A percentile compares a stretch with the other conserved stretches of the same genome.
Evolutionary conservation across 2,329 filamentous ascomycete species (phyloP).

Genomic region (Apiospora arundinis): DNA sequence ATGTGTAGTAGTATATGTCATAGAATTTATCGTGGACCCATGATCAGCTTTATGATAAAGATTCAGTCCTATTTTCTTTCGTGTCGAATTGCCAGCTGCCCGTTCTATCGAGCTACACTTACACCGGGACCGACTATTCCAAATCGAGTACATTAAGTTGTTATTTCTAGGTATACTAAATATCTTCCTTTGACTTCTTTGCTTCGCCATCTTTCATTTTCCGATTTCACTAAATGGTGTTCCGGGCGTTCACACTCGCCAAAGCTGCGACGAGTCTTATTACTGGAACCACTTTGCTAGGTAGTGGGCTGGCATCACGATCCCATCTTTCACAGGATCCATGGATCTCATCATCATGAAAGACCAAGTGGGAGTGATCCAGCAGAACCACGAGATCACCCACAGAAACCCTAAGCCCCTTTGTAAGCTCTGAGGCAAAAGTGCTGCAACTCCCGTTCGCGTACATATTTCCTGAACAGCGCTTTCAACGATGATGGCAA

Average conservation of each 20-base stretch:
- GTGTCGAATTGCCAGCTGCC: not conserved
- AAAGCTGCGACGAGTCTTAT: not conserved
- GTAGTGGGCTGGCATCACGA: not conserved
- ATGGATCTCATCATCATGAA: not conserved
- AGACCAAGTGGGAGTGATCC: constrained; percentile 19
- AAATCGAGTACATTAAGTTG: too few relatives aligned
- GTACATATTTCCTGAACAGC: not conserved
- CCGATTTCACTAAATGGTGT: too few relatives aligned
- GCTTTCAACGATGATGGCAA: not conserved
- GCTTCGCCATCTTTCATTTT: too few relatives aligned
- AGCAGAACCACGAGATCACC: constrained; percentile 17
- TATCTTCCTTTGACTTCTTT: too few relatives aligned
- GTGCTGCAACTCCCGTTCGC: not conserved
- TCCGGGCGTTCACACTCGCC: too few relatives aligned
- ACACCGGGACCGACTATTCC: too few relatives aligned
- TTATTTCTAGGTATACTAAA: too few relatives aligned
- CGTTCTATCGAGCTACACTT: too few relatives aligned
- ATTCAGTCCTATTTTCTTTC: too few relatives aligned
- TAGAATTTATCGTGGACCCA: too few relatives aligned
- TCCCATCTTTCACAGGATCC: not conserved
- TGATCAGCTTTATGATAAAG: too few relatives aligned
- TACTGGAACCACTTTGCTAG: not conserved
- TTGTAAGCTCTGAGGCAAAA: not conserved
- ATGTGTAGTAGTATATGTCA: too few relatives aligned
- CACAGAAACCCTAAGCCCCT: not conserved